Conservation (phyloP, 257 asterid genomes). For the Gynochthodes officinalis region DNA sequence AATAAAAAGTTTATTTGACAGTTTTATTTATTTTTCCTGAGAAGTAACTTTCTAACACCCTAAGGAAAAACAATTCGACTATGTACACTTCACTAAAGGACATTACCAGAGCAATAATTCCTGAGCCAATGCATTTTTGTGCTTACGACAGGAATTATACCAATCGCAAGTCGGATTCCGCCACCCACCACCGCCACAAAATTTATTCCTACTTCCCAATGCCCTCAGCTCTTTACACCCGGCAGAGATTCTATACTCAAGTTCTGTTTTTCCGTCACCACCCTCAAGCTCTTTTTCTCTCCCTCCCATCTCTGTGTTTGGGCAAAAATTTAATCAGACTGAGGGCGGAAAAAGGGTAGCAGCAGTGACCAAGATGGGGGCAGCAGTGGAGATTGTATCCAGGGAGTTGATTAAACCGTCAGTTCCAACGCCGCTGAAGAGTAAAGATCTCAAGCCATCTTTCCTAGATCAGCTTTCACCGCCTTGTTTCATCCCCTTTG, state of each 20-base stretch:
- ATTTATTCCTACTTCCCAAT: background rate
- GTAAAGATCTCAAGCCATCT: background rate
- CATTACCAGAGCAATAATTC: background rate
- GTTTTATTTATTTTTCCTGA: no score
- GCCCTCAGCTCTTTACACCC: no score
- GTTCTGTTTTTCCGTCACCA: no score
- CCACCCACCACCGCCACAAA: background rate
- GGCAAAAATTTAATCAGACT: background rate
- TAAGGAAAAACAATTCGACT: background rate
- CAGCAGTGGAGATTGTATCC: slow-evolving; percentile 1
- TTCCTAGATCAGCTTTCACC: slow-evolving; percentile 20
- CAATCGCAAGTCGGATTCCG: background rate
- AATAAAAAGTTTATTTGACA: no score
- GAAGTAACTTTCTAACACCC: no score
- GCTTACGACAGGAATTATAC: background rate
- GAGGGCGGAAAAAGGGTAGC: background rate
- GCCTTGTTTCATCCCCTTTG: slow-evolving; percentile 8
- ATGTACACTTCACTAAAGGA: background rate
- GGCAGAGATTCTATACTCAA: no score
- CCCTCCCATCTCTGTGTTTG: background rate
- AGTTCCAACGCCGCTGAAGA: slow-evolving; percentile 6
- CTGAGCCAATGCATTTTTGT: background rate
- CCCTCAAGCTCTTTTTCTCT: background rate
- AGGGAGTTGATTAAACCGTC: slow-evolving; percentile 21
- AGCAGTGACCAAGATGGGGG: background rate